Evolutionary conservation across 2,329 filamentous ascomycete species (phyloP).

Genomic region (Pseudogymnoascus sp.): DNA sequence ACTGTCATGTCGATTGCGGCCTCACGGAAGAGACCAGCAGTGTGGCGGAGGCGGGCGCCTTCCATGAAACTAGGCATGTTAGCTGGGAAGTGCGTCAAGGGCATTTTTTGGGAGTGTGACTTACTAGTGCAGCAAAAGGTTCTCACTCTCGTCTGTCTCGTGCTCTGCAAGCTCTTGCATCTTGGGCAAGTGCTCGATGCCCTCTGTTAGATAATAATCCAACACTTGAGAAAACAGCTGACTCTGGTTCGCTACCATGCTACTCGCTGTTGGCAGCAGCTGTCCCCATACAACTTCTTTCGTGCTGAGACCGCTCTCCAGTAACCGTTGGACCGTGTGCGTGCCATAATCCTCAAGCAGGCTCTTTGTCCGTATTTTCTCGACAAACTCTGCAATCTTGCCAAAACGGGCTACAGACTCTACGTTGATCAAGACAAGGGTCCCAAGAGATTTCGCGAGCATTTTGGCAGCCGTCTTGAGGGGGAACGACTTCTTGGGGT

Average conservation of each 20-base stretch:
- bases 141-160: conserved; percentile 49
- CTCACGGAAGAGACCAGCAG: conserved; percentile 49
- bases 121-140: conserved; percentile 51
- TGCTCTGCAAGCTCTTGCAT: conserved; percentile 52
- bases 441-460: conserved; percentile 50
- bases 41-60: conserved; percentile 58
- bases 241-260: conserved; percentile 62
- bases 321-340: conserved; percentile 54
- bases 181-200: conserved; percentile 47
- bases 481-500: conserved; percentile 58
- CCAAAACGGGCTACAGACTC: conserved; percentile 47
- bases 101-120: neutral
- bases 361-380: conserved; percentile 37
- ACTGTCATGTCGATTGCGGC: conserved; percentile 36
- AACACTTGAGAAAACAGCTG: conserved; percentile 65
- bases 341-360: conserved; percentile 56
- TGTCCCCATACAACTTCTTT: conserved; percentile 50
- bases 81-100: neutral
- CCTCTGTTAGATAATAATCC: conserved; percentile 61
- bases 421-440: conserved; percentile 55
- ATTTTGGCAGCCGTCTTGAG: conserved; percentile 50
- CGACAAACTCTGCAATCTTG: conserved; percentile 44
- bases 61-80: conserved; percentile 48
- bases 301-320: conserved; percentile 52
- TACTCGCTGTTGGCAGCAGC: conserved; percentile 48